A percentile compares a stretch with the other conserved stretches of the same genome.
Conservation (phyloP, 2,329 filamentous ascomycete genomes). For the Ilyonectria destructans region DNA sequence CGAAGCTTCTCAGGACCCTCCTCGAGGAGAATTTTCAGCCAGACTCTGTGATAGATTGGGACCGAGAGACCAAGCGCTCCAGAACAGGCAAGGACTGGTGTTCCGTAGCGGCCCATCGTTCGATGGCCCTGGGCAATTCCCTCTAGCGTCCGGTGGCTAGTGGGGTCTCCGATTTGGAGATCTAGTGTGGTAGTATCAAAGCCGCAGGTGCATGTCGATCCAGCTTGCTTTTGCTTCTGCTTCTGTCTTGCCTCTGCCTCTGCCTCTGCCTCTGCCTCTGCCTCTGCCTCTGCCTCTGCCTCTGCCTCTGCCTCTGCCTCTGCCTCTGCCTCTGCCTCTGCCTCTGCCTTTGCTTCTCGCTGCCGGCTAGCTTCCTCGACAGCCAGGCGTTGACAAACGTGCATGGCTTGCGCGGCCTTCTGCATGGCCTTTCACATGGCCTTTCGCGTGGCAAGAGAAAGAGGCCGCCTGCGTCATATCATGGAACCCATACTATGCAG, state of each 20-base stretch:
- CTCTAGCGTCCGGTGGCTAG: slow-evolving; percentile 31
- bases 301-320: no score
- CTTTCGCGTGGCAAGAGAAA: neutral
- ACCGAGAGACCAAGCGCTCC: neutral
- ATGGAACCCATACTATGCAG: neutral
- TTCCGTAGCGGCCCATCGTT: slow-evolving; percentile 14
- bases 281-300: no score
- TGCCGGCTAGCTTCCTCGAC: neutral
- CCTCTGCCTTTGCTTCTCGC: slow-evolving; percentile 4
- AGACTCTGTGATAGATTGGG: neutral
- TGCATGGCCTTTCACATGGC: neutral
- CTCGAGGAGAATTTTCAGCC: slow-evolving; percentile 6
- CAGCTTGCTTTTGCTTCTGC: slow-evolving; percentile 21
- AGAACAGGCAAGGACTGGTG: slow-evolving; percentile 9
- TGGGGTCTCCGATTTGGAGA: slow-evolving; percentile 28
- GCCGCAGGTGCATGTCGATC: slow-evolving; percentile 18
- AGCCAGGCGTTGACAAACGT: slow-evolving; percentile 1
- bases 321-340: slow-evolving; percentile 5
- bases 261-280: slow-evolving; percentile 2
- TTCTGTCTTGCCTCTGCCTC: neutral
- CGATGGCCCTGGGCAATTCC: slow-evolving; percentile 19
- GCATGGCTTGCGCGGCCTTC: slow-evolving; percentile 13
- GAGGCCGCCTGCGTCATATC: slow-evolving; percentile 9
- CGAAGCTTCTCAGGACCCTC: slow-evolving; percentile 15
- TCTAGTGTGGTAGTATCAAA: slow-evolving; percentile 22